phyloP scores from a whole-genome alignment of 1,139 yeast species.

The Blastobotrys petasosporus region DNA sequence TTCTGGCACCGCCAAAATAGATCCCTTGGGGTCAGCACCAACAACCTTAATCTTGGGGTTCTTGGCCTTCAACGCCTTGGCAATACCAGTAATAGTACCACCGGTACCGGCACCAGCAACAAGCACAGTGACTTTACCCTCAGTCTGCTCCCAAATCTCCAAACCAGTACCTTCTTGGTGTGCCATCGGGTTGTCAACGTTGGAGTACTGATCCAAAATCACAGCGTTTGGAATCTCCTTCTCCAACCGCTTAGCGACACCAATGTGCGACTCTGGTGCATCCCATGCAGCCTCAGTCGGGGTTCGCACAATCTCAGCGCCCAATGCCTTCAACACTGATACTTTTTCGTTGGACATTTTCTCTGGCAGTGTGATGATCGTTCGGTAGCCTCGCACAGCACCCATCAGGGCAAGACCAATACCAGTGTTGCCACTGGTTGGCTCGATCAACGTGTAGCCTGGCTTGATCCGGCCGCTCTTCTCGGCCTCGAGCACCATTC shows the following conservation, averaged over 20 bases:
- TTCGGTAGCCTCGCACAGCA: conserved; percentile 81
- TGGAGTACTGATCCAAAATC: conserved; percentile 77
- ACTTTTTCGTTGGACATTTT: conserved; percentile 92
- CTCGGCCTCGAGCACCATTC: conserved; percentile 82
- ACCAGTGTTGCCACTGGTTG: conserved; percentile 75
- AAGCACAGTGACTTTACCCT: conserved; percentile 64
- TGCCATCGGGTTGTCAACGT: conserved; percentile 74
- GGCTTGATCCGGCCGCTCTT: conserved; percentile 73
- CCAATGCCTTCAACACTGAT: conserved; percentile 79
- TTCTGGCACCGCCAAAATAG: conserved; percentile 78
- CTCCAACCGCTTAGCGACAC: conserved; percentile 77
- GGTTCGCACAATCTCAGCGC: conserved; percentile 87
- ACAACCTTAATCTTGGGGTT: conserved; percentile 56
- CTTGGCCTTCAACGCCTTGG: conserved; percentile 69
- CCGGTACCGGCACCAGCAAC: conserved; percentile 94
- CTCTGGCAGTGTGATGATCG: conserved; percentile 84
- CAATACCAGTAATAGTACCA: conserved; percentile 75
- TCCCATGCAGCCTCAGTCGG: conserved; percentile 95
- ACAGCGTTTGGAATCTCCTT: conserved; percentile 83
- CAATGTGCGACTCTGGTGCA: conserved; percentile 86
- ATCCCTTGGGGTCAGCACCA: conserved; percentile 86
- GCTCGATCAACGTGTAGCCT: conserved; percentile 81
- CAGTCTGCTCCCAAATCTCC: conserved; percentile 80
- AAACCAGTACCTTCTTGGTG: conserved; percentile 82
- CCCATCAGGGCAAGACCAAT: conserved; percentile 84